Evolutionary conservation across 2,329 filamentous ascomycete genomes (phyloP), one percentile per base, ranked within the genome.

Genomic region (Pseudocercospora fuligena): DNA sequence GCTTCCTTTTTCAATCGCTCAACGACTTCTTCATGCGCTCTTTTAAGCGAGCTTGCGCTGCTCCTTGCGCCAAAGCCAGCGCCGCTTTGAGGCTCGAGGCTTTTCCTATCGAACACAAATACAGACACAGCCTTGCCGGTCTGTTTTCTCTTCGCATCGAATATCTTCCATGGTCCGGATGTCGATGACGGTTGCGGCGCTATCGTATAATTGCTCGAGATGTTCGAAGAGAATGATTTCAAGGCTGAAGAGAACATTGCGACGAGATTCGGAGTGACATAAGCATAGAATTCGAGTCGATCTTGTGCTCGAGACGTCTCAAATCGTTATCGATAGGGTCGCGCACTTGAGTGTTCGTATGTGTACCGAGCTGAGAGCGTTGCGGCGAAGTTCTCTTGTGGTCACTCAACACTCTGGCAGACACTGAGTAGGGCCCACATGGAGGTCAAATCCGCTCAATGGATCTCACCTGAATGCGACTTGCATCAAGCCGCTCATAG

Each of bases 141-240:
- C 31, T 91, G 93, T 82, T 97, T 98, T 82, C 96, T 96, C 84
- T 97, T 98, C 66, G 92, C 94, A 82, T 97, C 94, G 85, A 94
- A 94, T 75, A 99, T 95, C 83, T 93, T 97, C 95, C 95, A 99
- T 66, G 94, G 92, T 19, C 95, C 95, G 16, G 94, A 92, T 61
- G 88, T 88, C 60, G 93, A 91, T n/a, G 88, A 90, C 11, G 91
- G 87, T 66, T 88, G 88, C 27, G 89, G 85, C 23, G 92, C 90
- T 71, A 98, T 85, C 73, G 91, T 88, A 81, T 99, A 99, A 82
- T 97, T 96, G 77, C 91, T 89, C 66, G 89, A 90, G 82, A 99
- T 98, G 81, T 97, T 97, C 67, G 92, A 94, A 71, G 90, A 90
- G 79, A 98, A 94, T 70, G 94, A 96, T 82, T 98, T 98, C 78